phyloP scores from a whole-genome alignment of 2,329 filamentous ascomycete genomes.

The Metarhizium humberi region DNA sequence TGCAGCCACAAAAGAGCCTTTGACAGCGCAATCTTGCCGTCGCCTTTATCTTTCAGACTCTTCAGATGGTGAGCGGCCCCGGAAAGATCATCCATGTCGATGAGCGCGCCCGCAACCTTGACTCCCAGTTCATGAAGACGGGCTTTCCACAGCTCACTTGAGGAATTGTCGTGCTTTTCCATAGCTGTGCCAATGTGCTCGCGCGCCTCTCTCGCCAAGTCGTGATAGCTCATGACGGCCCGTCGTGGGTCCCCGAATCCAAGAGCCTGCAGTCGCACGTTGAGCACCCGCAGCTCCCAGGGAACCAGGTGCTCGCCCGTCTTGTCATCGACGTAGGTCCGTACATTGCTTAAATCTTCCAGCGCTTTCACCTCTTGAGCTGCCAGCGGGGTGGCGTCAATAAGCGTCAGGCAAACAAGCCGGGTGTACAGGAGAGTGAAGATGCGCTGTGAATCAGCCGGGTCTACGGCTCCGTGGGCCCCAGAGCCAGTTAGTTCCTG shows the following conservation, averaged over 20 bases:
- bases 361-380: slow-evolving; percentile 57
- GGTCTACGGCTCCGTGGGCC: slow-evolving; percentile 32
- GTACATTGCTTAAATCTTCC: slow-evolving; percentile 48
- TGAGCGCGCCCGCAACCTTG: slow-evolving; percentile 53
- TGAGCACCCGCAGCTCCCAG: slow-evolving; percentile 77
- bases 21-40: slow-evolving; percentile 34
- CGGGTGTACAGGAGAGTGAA: slow-evolving; percentile 74
- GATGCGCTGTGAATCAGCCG: slow-evolving; percentile 55
- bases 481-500: slow-evolving; percentile 47
- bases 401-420: slow-evolving; percentile 71
- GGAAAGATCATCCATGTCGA: slow-evolving; percentile 82
- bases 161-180: slow-evolving; percentile 38
- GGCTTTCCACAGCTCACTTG: slow-evolving; percentile 57
- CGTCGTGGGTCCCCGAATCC: slow-evolving; percentile 78
- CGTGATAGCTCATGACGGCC: slow-evolving; percentile 84
- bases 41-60: slow-evolving; percentile 36
- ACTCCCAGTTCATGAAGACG: slow-evolving; percentile 69
- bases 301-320: slow-evolving; percentile 61
- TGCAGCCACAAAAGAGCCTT: slow-evolving; percentile 65
- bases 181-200: slow-evolving; percentile 42
- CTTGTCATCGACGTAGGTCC: slow-evolving; percentile 45
- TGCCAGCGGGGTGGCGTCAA: slow-evolving; percentile 61
- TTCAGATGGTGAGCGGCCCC: slow-evolving; percentile 68
- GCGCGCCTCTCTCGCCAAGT: slow-evolving; percentile 72
- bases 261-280: slow-evolving; percentile 74